Evolutionary conservation across 1,139 yeast genomes (phyloP).

Genomic region (Torulaspora globosa): DNA sequence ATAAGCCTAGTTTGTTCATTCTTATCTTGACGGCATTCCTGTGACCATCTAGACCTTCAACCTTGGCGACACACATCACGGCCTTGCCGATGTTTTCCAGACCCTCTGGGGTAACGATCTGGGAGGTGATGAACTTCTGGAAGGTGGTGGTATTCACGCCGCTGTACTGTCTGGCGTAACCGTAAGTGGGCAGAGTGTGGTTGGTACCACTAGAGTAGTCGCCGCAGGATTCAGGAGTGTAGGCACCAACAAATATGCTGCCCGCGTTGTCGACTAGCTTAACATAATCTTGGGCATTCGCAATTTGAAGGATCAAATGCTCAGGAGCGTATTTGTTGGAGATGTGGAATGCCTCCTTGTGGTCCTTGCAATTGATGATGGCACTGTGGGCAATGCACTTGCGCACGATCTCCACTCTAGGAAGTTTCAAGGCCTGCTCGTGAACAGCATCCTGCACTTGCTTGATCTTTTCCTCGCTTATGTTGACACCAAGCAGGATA

Average conservation of each 20-base stretch:
- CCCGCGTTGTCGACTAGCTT: conserved; percentile 86
- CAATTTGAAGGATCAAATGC: conserved; percentile 87
- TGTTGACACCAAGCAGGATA: conserved; percentile 75
- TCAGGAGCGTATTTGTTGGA: conserved; percentile 95
- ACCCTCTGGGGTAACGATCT: conserved; percentile 82
- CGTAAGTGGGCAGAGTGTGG: conserved; percentile 96
- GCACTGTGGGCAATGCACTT: conserved; percentile 90
- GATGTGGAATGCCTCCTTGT: conserved; percentile 74
- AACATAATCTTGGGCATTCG: conserved; percentile 69
- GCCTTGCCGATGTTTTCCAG: conserved; percentile 85
- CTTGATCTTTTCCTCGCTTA: conserved; percentile 54
- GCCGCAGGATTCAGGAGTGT: conserved; percentile 97
- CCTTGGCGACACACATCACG: conserved; percentile 93
- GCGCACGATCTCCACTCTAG: conserved; percentile 90
- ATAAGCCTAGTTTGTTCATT: conserved; percentile 68
- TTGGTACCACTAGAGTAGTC: conserved; percentile 97
- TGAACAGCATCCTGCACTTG: conserved; percentile 78
- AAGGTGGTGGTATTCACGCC: conserved; percentile 96
- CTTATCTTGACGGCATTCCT: conserved; percentile 93
- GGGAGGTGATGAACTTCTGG: conserved; percentile 92
- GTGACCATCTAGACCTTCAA: conserved; percentile 96
- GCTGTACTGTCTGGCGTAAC: conserved; percentile 94
- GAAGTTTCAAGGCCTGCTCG: conserved; percentile 77
- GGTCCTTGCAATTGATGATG: conserved; percentile 60
- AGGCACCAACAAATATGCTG: conserved; percentile 90